These are phyloP conservation scores for Claviceps arundinis DNA, from an alignment of 2,329 filamentous ascomycete genomes.

Conservation along the genomic window DNA sequence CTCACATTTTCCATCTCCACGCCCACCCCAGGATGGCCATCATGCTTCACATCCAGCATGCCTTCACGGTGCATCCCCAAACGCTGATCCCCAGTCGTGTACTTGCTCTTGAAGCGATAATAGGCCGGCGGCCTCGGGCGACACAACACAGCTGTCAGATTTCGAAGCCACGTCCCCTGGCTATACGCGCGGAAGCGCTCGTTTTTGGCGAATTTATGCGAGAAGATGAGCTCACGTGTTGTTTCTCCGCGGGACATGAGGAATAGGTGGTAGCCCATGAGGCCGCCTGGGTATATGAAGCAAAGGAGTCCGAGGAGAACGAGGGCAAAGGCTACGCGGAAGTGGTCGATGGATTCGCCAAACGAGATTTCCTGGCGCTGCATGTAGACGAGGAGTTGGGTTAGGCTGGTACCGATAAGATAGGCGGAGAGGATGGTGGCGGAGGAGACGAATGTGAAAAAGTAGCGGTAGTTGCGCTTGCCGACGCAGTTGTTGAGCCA, in stretches of 20 bases:
- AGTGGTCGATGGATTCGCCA: slow-evolving; percentile 50
- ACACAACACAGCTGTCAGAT: slow-evolving; percentile 69
- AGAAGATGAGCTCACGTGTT: slow-evolving; percentile 90
- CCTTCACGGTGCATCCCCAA: slow-evolving; percentile 39
- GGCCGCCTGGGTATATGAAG: slow-evolving; percentile 66
- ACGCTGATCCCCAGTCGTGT: slow-evolving; percentile 72
- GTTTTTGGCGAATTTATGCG: slow-evolving; percentile 84
- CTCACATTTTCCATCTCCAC: slow-evolving; percentile 62
- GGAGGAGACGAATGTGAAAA: slow-evolving; percentile 79
- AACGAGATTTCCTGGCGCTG: slow-evolving; percentile 53
- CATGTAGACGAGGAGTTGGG: slow-evolving; percentile 65
- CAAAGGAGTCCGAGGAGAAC: slow-evolving; percentile 67
- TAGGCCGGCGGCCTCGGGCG: slow-evolving; percentile 81
- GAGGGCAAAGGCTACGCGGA: slow-evolving; percentile 76
- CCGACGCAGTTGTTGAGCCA: slow-evolving; percentile 99
- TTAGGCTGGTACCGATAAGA: slow-evolving; percentile 63
- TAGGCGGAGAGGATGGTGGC: slow-evolving; percentile 66
- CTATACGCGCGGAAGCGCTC: slow-evolving; percentile 87
- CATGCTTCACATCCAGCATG: too few relatives aligned
- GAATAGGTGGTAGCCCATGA: slow-evolving; percentile 84
- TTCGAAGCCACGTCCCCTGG: slow-evolving; percentile 60
- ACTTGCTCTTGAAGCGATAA: slow-evolving; percentile 68
- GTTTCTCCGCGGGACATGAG: slow-evolving; percentile 86
- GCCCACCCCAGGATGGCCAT: slow-evolving; percentile 16
- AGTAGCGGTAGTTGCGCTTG: slow-evolving; percentile 93